Conservation (phyloP, 1,284 basidiomycete species). For the Mycena sp. region DNA sequence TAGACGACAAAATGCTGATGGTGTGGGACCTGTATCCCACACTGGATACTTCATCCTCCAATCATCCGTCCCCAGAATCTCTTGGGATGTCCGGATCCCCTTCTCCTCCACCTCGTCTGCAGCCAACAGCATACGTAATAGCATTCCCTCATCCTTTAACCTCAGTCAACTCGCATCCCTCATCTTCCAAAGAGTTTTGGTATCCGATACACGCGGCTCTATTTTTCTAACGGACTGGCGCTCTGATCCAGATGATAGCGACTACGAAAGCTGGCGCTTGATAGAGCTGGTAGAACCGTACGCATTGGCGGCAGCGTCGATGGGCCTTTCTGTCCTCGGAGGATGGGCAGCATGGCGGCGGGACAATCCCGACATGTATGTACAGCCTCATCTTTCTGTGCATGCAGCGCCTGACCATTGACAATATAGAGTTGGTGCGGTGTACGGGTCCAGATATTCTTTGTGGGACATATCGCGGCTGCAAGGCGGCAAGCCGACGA, state of each 20-base stretch:
- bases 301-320: constrained; percentile 58
- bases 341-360: constrained; percentile 74
- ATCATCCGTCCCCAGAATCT: constrained; percentile 17
- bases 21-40: constrained; percentile 81
- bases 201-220: constrained; percentile 76
- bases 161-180: constrained; percentile 74
- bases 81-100: constrained; percentile 3
- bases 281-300: constrained; percentile 78
- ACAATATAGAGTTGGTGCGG: constrained; percentile 69
- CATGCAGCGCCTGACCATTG: constrained; percentile 26
- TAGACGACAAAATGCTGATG: constrained; percentile 84
- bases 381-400: constrained; percentile 18
- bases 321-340: constrained; percentile 57
- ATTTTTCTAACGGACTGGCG: constrained; percentile 84
- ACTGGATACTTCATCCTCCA: constrained; percentile 45
- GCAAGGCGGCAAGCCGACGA: constrained; percentile 75
- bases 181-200: constrained; percentile 79
- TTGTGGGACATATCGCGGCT: constrained; percentile 79
- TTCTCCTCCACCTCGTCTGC: constrained; percentile 50
- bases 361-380: constrained; percentile 75
- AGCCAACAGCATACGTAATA: constrained; percentile 80
- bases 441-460: constrained; percentile 72
- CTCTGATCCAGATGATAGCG: constrained; percentile 66
- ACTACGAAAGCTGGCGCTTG: constrained; percentile 65
- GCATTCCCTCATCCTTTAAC: constrained; percentile 74